Evolutionary conservation across 148 eudicot genomes (phyloP).

Genomic region (Camellia lanceoleosa): DNA sequence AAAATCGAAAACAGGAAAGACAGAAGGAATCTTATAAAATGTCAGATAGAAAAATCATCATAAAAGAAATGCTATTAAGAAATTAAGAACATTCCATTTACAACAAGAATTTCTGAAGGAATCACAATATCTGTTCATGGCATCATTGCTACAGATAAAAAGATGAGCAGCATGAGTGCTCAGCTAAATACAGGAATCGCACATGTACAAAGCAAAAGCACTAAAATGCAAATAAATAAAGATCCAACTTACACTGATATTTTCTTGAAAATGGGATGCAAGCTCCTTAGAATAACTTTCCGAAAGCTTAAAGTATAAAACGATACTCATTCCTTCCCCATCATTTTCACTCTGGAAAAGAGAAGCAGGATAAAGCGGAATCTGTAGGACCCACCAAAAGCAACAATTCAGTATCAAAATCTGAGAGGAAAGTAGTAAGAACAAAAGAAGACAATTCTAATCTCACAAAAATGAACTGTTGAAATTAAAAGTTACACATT

Average conservation of each 20-base stretch:
- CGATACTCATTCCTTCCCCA: constrained; percentile 89
- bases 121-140: not conserved
- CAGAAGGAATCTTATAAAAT: not conserved
- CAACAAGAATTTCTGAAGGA: not conserved
- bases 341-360: constrained; percentile 79
- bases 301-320: constrained; percentile 78
- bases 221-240: not conserved
- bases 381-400: constrained; percentile 39
- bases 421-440: constrained; percentile 1
- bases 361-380: constrained; percentile 79
- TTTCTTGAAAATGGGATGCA: constrained; percentile 69
- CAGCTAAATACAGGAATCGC: not conserved
- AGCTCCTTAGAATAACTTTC: constrained; percentile 74
- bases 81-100: not conserved
- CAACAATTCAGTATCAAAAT: constrained; percentile 2
- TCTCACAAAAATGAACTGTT: not conserved
- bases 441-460: not conserved
- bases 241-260: constrained; percentile 56
- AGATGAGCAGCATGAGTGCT: not conserved
- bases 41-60: not conserved
- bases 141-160: not conserved
- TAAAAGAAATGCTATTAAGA: not conserved
- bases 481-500: not conserved
- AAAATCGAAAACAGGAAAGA: not conserved
- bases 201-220: not conserved